Evolutionary conservation across 1,139 yeast genomes (phyloP), one percentile per base, ranked within the genome.

Genomic region (Taphrina communis): DNA sequence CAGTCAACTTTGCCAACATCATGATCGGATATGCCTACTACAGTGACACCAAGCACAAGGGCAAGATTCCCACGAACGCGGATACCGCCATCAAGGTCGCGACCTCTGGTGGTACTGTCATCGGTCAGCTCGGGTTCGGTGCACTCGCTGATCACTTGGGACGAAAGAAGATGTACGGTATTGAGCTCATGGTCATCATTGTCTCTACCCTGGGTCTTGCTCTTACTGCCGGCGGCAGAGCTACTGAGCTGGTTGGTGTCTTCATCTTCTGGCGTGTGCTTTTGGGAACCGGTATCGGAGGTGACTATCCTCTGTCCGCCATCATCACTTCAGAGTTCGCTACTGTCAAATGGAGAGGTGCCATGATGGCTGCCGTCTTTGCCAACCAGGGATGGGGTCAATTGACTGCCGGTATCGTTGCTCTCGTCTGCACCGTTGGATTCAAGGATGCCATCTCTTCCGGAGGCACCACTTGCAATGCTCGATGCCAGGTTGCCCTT

Each of bases 251-350:
- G 75, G 86, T 85, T 65, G 96, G 93, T 66, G 82, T 89, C 69
- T 82, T 90, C 73, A 80, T 87, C n/a, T 86, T 88, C 74, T 86
- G 86, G 80, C 88, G 96, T 85, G 86, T 90, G 73, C 77, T 89
- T 72, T 88, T 88, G 90, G 97, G 97, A 82, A 87, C 94, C 75
- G 99, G 99, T 87, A 95, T 94, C 76, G 99, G 99, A 82, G 99
- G 98, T 84, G 99, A 94, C 82, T 94, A 94, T 81, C 99, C 99
- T 75, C 86, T 94, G 80, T 92, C 98, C 56, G 94, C 98, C 55
- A 88, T 90, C 79, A 90, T 90, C 75, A 88, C 96, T 11, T 88
- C 96, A 66, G 97, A 90, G 81, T 90, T 90, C 76, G 85, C 96
- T 48, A 89, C 96, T 70, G 90, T 96, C 75, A 90, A 88, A 79